Base-by-base conservation (phyloP, 2,329 filamentous ascomycete species). In the Pleurostoma richardsiae region DNA sequence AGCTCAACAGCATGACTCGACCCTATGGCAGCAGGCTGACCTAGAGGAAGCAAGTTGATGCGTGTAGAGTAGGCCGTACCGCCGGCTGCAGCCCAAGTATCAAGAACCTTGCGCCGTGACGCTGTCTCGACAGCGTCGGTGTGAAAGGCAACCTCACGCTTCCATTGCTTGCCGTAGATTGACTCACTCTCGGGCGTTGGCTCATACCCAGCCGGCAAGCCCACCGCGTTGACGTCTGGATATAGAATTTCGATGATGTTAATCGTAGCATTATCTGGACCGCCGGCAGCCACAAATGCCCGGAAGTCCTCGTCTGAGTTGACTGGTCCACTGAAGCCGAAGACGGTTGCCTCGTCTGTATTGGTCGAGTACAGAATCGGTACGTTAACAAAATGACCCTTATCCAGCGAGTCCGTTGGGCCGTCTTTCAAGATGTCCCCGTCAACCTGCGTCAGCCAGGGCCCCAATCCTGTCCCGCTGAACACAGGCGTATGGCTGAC, bases 291-390 rank as follows among this genome's bases (percentile, higher is more conserved):
- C 6, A 41, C 31, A 33, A 48, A 39, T 36, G 42, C 43, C 28
- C 43, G 38, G 36, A 52, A 47, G 19, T 52, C 47, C 29, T 41
- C 47, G 31, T 48, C 39, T 19, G 26, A 43, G 31, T 48, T 44
- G 28, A 52, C 46, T 7, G 38, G 31, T 19, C 36, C 7, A 41
- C 43, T 30, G 29, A 29, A 6, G 26, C 51, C 53, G 30, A 55
- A 53, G 4, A 47, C 44, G 6, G 59, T 55, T 4, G 59, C 63
- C 47, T 66, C 63, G 26, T 66, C 63, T 5, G 55, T 56, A 43
- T 65, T 64, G 6, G 56, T 47, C 5, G 63, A 61, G n/a, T 59
- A 59, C 8, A 65, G 29, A 30, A 56, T 45, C 1, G 63, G 60
- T 0, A 62, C 57, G 30, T 56, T 47, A 29, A 59, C 55, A 40